Percentiles rank a stretch among this genome's conserved stretches.
Evolutionary conservation across 768 basidiomycete species (phyloP).

Genomic region (Rhizopogon vulgaris): DNA sequence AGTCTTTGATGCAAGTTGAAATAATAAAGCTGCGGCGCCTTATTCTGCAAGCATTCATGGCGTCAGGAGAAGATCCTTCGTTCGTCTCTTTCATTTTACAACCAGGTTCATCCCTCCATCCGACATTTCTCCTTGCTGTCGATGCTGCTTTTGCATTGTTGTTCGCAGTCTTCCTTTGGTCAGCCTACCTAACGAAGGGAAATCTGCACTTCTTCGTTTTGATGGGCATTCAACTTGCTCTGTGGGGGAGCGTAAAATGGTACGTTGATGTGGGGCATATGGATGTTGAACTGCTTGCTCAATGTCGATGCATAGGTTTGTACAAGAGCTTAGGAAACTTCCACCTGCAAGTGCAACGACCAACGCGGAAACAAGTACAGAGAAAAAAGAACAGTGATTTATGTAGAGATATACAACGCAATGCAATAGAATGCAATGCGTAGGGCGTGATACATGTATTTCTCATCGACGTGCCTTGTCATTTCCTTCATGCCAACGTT

Average conservation of each 20-base stretch:
- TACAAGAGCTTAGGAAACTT: constrained; percentile 50
- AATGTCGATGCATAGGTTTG: constrained; percentile 43
- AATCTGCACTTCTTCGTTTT: constrained; percentile 65
- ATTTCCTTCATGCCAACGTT: constrained; percentile 79
- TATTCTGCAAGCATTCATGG: neutral
- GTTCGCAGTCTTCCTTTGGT: constrained; percentile 49
- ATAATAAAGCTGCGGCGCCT: too few relatives aligned
- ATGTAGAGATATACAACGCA: constrained; percentile 1
- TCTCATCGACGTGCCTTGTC: constrained; percentile 46
- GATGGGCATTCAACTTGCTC: constrained; percentile 54
- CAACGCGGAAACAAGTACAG: constrained; percentile 3
- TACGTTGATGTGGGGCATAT: constrained; percentile 24
- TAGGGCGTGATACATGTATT: neutral
- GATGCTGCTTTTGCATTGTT: constrained; percentile 57
- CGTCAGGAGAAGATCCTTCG: constrained; percentile 6
- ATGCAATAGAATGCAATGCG: neutral
- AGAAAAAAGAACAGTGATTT: constrained; percentile 22
- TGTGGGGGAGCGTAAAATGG: constrained; percentile 85
- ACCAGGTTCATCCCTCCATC: constrained; percentile 74
- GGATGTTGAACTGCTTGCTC: neutral
- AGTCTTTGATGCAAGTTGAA: too few relatives aligned
- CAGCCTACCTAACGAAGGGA: constrained; percentile 56
- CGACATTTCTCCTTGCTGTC: constrained; percentile 56
- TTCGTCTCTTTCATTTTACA: constrained; percentile 56
- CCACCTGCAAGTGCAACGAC: constrained; percentile 12